These are phyloP conservation scores for Emmonsiellopsis sp. DNA, from an alignment of 2,329 filamentous ascomycete species.

Conservation along the genomic window DNA sequence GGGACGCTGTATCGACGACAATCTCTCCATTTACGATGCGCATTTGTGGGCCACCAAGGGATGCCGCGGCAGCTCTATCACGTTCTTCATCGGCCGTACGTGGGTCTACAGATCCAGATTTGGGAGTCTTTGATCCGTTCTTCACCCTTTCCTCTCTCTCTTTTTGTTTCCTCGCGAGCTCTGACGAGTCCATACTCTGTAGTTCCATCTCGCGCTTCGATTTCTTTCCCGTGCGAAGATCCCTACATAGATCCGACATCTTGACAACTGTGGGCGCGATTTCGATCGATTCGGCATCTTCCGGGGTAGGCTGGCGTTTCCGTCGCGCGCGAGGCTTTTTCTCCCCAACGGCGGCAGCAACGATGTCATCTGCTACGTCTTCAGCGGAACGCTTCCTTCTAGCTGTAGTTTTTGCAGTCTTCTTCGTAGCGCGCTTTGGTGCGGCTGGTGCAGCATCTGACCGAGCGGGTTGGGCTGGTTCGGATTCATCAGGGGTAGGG, in stretches of 20 bases:
- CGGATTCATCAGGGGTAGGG: no score
- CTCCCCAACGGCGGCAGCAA: slow-evolving; percentile 11
- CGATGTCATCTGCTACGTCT: slow-evolving; percentile 13
- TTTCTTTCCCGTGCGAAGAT: slow-evolving; percentile 44
- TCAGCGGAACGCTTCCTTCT: slow-evolving; percentile 7
- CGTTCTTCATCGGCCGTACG: slow-evolving; percentile 19
- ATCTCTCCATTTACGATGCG: slow-evolving; percentile 50
- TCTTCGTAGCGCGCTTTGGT: slow-evolving; percentile 12
- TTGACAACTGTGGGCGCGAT: slow-evolving; percentile 46
- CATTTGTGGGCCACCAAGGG: slow-evolving; percentile 36
- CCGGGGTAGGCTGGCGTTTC: slow-evolving; percentile 35
- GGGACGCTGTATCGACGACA: slow-evolving; percentile 42
- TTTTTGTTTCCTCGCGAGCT: slow-evolving; percentile 37
- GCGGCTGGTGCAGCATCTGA: slow-evolving; percentile 3
- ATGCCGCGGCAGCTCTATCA: slow-evolving; percentile 16
- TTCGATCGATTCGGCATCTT: slow-evolving; percentile 38
- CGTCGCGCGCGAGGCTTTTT: slow-evolving; percentile 22
- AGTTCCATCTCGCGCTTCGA: slow-evolving; percentile 50
- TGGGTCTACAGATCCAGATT: slow-evolving; percentile 8
- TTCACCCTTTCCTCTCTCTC: slow-evolving; percentile 24
- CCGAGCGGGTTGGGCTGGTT: neutral
- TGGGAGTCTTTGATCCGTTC: neutral
- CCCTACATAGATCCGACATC: slow-evolving; percentile 50
- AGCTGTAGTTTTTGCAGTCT: slow-evolving; percentile 7
- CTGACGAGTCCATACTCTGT: slow-evolving; percentile 47